Conservation (phyloP, 2,329 filamentous ascomycete species). For the Rosellinia necatrix region DNA sequence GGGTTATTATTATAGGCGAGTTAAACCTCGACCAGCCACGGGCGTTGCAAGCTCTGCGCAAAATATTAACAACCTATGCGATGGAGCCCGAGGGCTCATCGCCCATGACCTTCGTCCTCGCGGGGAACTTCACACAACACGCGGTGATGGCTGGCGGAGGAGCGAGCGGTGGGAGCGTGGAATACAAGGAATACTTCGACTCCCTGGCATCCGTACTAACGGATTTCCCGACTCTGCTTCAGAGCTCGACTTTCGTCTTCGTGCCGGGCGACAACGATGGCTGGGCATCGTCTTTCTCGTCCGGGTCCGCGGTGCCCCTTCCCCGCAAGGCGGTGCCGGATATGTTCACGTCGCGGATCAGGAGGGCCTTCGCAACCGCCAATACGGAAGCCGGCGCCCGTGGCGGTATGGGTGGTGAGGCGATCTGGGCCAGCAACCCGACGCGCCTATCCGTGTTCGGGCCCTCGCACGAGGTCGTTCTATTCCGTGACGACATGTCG, state of each 20-base stretch:
- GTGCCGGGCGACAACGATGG: conserved; percentile 96
- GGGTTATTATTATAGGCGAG: conserved; percentile 80
- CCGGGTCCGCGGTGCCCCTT: conserved; percentile 71
- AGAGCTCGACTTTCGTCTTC: conserved; percentile 83
- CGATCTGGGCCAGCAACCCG: conserved; percentile 89
- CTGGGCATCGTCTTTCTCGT: conserved; percentile 88
- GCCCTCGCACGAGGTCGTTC: conserved; percentile 80
- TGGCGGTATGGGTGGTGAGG: conserved; percentile 66
- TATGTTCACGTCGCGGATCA: conserved; percentile 86
- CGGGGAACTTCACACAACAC: conserved; percentile 79
- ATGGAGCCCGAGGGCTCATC: conserved; percentile 64
- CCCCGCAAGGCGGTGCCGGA: conserved; percentile 78
- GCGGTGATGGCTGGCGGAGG: conserved; percentile 70
- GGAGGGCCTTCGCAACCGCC: conserved; percentile 77
- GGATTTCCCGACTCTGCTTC: conserved; percentile 81
- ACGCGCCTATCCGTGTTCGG: conserved; percentile 83
- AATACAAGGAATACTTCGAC: conserved; percentile 97
- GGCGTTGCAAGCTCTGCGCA: conserved; percentile 80
- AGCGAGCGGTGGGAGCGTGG: conserved; percentile 79
- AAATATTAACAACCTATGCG: conserved; percentile 76
- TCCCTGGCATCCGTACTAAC: conserved; percentile 78
- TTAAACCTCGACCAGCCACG: conserved; percentile 83
- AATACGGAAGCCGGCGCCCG: conserved; percentile 68
- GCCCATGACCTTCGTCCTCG: conserved; percentile 80
- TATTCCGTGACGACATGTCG: conserved; percentile 87